Evolutionary conservation across 2,329 filamentous ascomycete species (phyloP).

Genomic region (Phialophora chinensis): DNA sequence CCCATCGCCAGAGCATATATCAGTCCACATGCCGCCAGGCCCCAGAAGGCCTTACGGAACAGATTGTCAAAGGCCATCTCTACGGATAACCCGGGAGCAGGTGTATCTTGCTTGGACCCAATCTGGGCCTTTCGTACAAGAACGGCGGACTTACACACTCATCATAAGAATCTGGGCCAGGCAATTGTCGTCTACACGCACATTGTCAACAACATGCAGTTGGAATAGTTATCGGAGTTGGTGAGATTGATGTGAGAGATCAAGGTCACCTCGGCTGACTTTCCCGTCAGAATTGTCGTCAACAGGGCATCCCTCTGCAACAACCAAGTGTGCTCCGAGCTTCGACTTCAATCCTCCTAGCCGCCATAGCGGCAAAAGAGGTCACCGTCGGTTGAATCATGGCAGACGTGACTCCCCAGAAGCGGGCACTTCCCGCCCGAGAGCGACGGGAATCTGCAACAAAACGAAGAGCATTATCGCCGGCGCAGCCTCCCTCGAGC

Average conservation of each 20-base stretch:
- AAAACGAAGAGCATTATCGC: conserved; percentile 49
- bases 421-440: conserved; percentile 51
- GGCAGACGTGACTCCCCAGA: conserved; percentile 48
- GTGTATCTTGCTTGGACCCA: not conserved
- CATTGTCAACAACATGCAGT: not conserved
- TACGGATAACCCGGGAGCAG: not conserved
- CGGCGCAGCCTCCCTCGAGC: conserved; percentile 33
- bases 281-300: not conserved
- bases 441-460: conserved; percentile 52
- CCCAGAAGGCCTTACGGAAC: conserved; percentile 61
- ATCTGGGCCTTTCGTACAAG: not conserved
- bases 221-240: not conserved
- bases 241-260: not conserved
- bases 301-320: not conserved
- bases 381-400: conserved; percentile 16
- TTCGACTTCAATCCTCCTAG: not conserved
- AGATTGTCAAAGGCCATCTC: conserved; percentile 29
- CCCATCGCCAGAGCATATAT: conserved; percentile 72
- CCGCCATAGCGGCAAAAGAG: not conserved
- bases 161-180: not conserved
- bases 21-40: conserved; percentile 64
- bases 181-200: not conserved
- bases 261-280: not conserved
- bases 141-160: not conserved
- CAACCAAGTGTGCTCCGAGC: not conserved